Percentiles rank a stretch among this genome's conserved stretches.
phyloP scores from a whole-genome alignment of 2,329 filamentous ascomycete species.

The Claviceps africana region DNA sequence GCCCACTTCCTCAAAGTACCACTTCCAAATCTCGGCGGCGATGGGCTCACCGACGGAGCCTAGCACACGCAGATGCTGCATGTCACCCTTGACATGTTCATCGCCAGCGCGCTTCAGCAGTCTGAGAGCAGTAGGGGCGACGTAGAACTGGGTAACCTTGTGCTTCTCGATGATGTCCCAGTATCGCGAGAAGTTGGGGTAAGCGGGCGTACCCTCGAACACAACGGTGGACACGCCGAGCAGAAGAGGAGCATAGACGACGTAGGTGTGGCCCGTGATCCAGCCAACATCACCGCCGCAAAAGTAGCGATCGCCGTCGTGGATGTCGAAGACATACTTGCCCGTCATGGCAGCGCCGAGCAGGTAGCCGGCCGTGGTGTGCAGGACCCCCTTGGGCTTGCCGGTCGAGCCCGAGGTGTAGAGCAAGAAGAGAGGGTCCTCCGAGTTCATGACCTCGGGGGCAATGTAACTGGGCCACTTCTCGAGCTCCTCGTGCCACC shows the following conservation, averaged over 20 bases:
- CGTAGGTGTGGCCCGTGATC: slow-evolving; percentile 98
- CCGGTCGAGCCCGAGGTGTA: slow-evolving; percentile 97
- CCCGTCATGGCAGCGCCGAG: slow-evolving; percentile 83
- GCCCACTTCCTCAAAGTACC: slow-evolving; percentile 93
- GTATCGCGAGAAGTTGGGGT: slow-evolving; percentile 95
- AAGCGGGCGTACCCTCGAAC: slow-evolving; percentile 94
- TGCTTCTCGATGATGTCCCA: slow-evolving; percentile 98
- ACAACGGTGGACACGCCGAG: slow-evolving; percentile 91
- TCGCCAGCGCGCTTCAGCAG: slow-evolving; percentile 91
- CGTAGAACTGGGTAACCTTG: slow-evolving; percentile 94
- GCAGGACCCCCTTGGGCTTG: slow-evolving; percentile 98
- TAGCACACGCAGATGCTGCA: slow-evolving; percentile 79
- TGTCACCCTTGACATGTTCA: slow-evolving; percentile 76
- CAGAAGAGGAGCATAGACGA: slow-evolving; percentile 88
- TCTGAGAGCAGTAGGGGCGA: slow-evolving; percentile 85
- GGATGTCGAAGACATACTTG: slow-evolving; percentile 98
- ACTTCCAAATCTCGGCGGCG: slow-evolving; percentile 97
- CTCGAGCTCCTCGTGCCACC: slow-evolving; percentile 98
- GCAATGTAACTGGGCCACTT: slow-evolving; percentile 91
- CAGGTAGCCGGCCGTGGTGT: slow-evolving; percentile 92
- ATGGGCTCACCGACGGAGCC: slow-evolving; percentile 97
- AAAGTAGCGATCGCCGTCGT: slow-evolving; percentile 87
- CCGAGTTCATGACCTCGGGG: slow-evolving; percentile 77
- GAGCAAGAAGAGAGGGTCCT: slow-evolving; percentile 92
- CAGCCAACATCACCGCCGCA: slow-evolving; percentile 97